phyloP scores from a whole-genome alignment of 768 basidiomycete genomes.

The Leucogyrophana mollusca region DNA sequence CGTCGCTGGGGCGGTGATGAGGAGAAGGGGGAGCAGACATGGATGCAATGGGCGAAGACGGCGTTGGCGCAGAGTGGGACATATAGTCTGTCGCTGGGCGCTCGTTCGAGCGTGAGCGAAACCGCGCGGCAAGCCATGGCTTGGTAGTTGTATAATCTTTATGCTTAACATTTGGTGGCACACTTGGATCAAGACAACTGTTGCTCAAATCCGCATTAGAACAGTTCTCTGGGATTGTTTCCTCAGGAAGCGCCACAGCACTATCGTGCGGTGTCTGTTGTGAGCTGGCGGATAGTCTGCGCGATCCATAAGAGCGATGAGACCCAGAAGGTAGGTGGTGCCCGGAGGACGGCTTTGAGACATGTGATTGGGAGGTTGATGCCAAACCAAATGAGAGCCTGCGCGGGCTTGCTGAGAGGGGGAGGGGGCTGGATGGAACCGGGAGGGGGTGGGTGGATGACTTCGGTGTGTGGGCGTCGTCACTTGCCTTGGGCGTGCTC shows the following conservation, averaged over 20 bases:
- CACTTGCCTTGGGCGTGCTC: slow-evolving; percentile 24
- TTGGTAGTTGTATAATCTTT: not conserved
- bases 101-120: slow-evolving; percentile 3
- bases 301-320: slow-evolving; percentile 21
- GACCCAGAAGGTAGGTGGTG: slow-evolving; percentile 21
- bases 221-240: not conserved
- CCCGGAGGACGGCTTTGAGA: slow-evolving; percentile 27
- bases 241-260: slow-evolving; percentile 31
- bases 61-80: slow-evolving; percentile 21
- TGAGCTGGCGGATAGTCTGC: slow-evolving; percentile 24
- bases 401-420: slow-evolving; percentile 32
- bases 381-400: slow-evolving; percentile 30
- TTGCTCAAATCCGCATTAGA: too few relatives aligned
- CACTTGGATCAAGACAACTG: too few relatives aligned
- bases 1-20: not conserved
- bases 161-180: too few relatives aligned
- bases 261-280: slow-evolving; percentile 31
- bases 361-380: slow-evolving; percentile 21
- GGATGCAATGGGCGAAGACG: slow-evolving; percentile 12
- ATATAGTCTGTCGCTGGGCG: slow-evolving; percentile 12
- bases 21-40: slow-evolving; percentile 9
- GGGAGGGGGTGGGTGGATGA: slow-evolving; percentile 21
- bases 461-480: slow-evolving; percentile 18
- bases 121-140: slow-evolving; percentile 3
- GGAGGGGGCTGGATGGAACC: slow-evolving; percentile 26